Evolutionary conservation across 2,329 filamentous ascomycete species (phyloP).

Genomic region (Fusarium sp.): DNA sequence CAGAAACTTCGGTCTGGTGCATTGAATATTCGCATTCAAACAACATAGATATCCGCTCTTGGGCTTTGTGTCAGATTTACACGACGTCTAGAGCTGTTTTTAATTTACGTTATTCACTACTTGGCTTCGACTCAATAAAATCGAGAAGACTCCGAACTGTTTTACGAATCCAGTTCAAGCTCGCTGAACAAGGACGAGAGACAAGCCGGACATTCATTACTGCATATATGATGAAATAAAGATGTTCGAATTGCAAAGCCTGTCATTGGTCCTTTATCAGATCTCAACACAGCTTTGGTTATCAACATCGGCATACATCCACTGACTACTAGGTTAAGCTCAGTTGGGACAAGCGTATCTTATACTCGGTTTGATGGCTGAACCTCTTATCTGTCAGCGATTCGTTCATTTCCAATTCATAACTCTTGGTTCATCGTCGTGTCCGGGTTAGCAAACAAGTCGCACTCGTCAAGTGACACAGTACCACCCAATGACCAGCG

Average conservation of each 20-base stretch:
- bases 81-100: constrained; percentile 27
- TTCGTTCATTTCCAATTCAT: background rate
- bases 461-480: constrained; percentile 25
- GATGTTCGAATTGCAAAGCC: background rate
- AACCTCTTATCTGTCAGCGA: background rate
- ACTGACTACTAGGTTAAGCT: background rate
- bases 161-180: background rate
- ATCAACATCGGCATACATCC: background rate
- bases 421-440: constrained; percentile 9
- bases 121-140: background rate
- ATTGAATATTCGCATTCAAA: constrained; percentile 39
- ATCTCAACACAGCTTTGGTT: background rate
- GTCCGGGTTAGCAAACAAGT: constrained; percentile 9
- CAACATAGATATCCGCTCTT: constrained; percentile 47
- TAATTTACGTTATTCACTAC: constrained; percentile 39
- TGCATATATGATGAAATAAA: background rate
- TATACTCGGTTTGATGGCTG: background rate
- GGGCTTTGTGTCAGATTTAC: constrained; percentile 8
- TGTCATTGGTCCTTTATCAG: background rate
- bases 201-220: background rate
- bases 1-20: constrained; percentile 12
- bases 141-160: background rate
- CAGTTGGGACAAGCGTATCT: background rate
- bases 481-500: constrained; percentile 9
- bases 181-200: background rate